Conservation (phyloP, 2,329 filamentous ascomycete species). For the Alternaria solani region DNA sequence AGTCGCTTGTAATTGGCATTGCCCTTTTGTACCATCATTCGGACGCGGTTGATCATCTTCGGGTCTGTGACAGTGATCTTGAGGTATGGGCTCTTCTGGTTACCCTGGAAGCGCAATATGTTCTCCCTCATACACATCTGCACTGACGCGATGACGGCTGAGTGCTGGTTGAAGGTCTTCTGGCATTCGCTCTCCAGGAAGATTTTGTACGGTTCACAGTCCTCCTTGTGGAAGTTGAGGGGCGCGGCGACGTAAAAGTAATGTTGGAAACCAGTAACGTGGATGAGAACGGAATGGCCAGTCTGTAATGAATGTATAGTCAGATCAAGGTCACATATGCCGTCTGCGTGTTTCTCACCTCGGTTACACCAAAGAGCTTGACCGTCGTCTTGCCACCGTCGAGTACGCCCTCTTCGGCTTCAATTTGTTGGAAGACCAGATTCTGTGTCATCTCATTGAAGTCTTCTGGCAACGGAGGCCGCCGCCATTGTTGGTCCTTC, state of each 20-base stretch:
- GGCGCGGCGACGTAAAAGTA: constrained; percentile 95
- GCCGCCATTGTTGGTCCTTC: constrained; percentile 91
- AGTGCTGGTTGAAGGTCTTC: constrained; percentile 61
- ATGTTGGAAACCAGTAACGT: constrained; percentile 95
- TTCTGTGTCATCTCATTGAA: constrained; percentile 71
- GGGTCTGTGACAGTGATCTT: constrained; percentile 94
- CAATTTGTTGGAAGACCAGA: constrained; percentile 94
- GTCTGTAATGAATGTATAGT: constrained; percentile 47
- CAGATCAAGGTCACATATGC: constrained; percentile 12
- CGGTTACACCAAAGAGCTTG: constrained; percentile 92
- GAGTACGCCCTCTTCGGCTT: constrained; percentile 87
- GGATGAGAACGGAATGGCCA: constrained; percentile 91
- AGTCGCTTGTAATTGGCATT: constrained; percentile 88
- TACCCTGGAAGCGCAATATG: constrained; percentile 93
- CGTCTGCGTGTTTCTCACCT: constrained; percentile 57
- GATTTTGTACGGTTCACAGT: constrained; percentile 79
- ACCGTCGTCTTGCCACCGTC: constrained; percentile 79
- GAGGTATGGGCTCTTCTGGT: constrained; percentile 87
- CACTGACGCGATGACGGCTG: constrained; percentile 79
- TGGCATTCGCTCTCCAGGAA: constrained; percentile 82
- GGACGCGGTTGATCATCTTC: constrained; percentile 79
- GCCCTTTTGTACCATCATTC: constrained; percentile 76
- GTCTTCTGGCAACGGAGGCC: constrained; percentile 64
- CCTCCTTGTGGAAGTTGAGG: constrained; percentile 76
- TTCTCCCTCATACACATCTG: constrained; percentile 86